These are phyloP conservation scores for Penicillium macrosclerotiorum DNA, from an alignment of 495 filamentous ascomycete species.

Conservation along the genomic window DNA sequence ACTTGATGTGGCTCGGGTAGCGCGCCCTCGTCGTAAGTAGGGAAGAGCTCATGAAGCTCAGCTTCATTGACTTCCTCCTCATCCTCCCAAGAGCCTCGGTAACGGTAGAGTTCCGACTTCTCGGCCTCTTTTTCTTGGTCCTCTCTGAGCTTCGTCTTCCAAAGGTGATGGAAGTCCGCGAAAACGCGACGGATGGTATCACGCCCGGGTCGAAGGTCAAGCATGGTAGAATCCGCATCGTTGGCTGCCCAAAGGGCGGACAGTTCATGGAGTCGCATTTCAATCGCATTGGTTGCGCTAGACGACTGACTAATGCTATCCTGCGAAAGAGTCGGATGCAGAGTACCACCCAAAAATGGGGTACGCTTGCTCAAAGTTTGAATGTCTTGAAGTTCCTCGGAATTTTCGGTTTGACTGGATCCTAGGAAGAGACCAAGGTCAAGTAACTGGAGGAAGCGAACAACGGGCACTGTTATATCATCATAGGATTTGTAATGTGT, in stretches of 20 bases:
- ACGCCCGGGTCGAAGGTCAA: conserved; percentile 27
- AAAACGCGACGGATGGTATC: conserved; percentile 50
- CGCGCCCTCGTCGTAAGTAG: conserved; percentile 59
- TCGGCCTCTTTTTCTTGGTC: conserved; percentile 70
- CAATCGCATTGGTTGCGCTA: conserved; percentile 39
- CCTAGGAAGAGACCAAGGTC: conserved; percentile 70
- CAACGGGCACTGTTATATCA: conserved; percentile 74
- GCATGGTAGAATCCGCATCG: conserved; percentile 32
- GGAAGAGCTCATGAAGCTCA: conserved; percentile 78
- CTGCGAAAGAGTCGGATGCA: conserved; percentile 22
- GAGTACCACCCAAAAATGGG: conserved; percentile 61
- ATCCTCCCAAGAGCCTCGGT: conserved; percentile 70
- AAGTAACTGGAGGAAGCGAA: conserved; percentile 79
- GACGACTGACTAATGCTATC: conserved; percentile 11
- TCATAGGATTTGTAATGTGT: conserved; percentile 72
- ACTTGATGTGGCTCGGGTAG: conserved; percentile 29
- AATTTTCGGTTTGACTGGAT: conserved; percentile 22
- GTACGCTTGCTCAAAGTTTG: conserved; percentile 48
- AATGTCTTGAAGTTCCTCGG: conserved; percentile 25
- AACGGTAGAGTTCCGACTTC: conserved; percentile 75
- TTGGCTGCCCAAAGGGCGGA: conserved; percentile 36
- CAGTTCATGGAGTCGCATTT: conserved; percentile 46
- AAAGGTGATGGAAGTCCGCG: conserved; percentile 68
- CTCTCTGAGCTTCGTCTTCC: conserved; percentile 68
- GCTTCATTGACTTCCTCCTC: conserved; percentile 73